Evolutionary conservation across 1,139 yeast species (phyloP), one percentile per base, ranked within the genome.

Genomic region (Candida neerlandica): DNA sequence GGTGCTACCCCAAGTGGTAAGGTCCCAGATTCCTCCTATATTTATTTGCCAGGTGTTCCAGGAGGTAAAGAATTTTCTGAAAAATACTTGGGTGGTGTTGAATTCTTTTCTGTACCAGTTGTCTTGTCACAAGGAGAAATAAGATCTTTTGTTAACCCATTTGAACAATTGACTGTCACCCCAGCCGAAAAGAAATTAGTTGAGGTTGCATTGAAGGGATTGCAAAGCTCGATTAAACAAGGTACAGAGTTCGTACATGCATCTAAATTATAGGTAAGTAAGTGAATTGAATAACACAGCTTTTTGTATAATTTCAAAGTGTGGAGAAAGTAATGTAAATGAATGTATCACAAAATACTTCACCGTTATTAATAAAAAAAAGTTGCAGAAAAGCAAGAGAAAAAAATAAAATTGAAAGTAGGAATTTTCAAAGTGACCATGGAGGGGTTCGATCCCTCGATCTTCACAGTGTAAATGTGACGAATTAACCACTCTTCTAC

Each of bases 41-140:
- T 86, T 19, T 81, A 83, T 65, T 74, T 85, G 58, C 81, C 80
- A 34, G 84, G 81, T n/a, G 65, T 79, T 45, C 72, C 73, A 48
- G 78, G 78, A 48, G 87, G 86, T 37, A 58, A 66, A 41, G 69
- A 70, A 47, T 71, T 83, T 44, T 70, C 77, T 33, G 56, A 72
- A 4, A 67, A 69, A 47, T 59, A 66, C 53, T 69, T 75, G 56
- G 65, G 64, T 35, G 68, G 67, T 7, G 76, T 77, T 14, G 82
- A 80, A 15, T 86, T 78, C 66, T 82, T 85, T 60, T 80, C 89
- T 1, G 77, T 84, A 12, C 92, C 92, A 4, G 80, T 85, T 19
- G 63, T 66, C 32, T 70, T 86, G 52, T 66, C 70, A 51, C 75
- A 78, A 37, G 88, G 88, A 47, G 76, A 74, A 51, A 71, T 73